phyloP scores from a whole-genome alignment of 768 basidiomycete genomes.

The Galerina sulciceps region DNA sequence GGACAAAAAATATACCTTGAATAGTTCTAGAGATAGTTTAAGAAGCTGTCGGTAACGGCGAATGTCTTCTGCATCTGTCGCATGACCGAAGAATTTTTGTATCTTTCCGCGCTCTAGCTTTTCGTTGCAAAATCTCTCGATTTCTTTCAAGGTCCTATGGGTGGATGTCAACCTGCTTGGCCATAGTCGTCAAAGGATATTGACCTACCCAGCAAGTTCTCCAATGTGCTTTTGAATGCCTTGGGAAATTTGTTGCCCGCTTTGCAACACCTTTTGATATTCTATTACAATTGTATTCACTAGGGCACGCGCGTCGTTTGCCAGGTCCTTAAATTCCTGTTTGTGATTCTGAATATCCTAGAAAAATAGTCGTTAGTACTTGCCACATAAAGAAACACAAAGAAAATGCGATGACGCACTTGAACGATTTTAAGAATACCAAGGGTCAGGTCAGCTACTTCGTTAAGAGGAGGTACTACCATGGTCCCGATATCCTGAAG shows the following conservation, averaged over 20 bases:
- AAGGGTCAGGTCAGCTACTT: no score
- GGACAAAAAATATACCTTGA: neutral
- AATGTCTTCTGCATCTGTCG: slow-evolving; percentile 3
- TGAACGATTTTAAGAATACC: no score
- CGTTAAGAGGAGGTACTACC: no score
- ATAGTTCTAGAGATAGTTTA: slow-evolving; percentile 9
- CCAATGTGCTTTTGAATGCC: neutral
- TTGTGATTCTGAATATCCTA: no score
- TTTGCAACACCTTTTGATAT: slow-evolving; percentile 4
- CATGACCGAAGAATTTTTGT: slow-evolving; percentile 7
- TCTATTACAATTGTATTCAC: slow-evolving; percentile 6
- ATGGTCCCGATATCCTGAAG: no score
- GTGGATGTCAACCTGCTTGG: no score
- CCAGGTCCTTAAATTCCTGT: no score
- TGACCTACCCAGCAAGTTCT: neutral
- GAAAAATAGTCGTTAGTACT: no score
- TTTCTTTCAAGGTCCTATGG: neutral
- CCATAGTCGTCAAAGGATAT: no score
- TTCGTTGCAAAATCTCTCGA: slow-evolving; percentile 1
- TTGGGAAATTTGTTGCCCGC: neutral
- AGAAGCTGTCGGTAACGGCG: slow-evolving; percentile 5
- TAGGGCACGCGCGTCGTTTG: no score
- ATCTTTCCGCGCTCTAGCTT: slow-evolving; percentile 1
- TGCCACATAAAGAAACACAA: no score
- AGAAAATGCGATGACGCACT: no score